Conservation (phyloP, 176 grass and related monocot genomes). For the Luzula sylvatica region DNA sequence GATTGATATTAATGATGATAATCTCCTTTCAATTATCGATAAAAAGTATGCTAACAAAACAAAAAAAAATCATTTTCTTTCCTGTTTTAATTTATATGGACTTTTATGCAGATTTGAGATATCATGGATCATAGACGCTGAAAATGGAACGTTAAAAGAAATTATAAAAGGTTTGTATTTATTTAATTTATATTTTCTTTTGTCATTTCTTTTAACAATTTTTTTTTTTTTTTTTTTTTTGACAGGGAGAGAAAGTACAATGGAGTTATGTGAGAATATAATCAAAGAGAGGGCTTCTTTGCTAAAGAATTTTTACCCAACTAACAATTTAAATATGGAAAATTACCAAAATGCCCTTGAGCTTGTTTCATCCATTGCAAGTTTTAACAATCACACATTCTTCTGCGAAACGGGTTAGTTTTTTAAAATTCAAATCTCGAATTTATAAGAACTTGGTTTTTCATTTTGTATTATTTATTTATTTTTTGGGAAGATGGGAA, state of each 20-base stretch:
- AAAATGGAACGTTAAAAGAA: slow-evolving; percentile 42
- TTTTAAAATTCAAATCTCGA: too few species aligned
- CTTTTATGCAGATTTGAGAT: slow-evolving; percentile 47
- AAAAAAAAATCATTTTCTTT: too few species aligned
- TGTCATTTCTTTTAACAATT: slow-evolving; percentile 11
- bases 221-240: slow-evolving; percentile 18
- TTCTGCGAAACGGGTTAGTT: slow-evolving; percentile 65
- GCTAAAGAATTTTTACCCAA: slow-evolving; percentile 39
- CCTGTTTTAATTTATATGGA: not conserved
- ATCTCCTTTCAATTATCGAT: slow-evolving; percentile 45
- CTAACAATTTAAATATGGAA: slow-evolving; percentile 6
- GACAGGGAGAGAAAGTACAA: slow-evolving; percentile 49
- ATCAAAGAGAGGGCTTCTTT: slow-evolving; percentile 46
- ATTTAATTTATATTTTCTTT: slow-evolving; percentile 15
- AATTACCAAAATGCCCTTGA: not conserved
- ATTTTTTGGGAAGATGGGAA: slow-evolving; percentile 47
- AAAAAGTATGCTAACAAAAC: slow-evolving; percentile 56
- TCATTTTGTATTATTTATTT: slow-evolving; percentile 11
- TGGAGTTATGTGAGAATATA: slow-evolving; percentile 37
- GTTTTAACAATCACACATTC: slow-evolving; percentile 41
- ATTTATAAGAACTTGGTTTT: slow-evolving; percentile 2
- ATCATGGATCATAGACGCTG: slow-evolving; percentile 51
- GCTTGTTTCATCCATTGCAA: slow-evolving; percentile 66
- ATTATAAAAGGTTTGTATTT: slow-evolving; percentile 41
- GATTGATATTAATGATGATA: slow-evolving; percentile 44